These are phyloP conservation scores for Astrothelium subdiscretum DNA, from an alignment of 495 filamentous ascomycete genomes.

Conservation along the genomic window DNA sequence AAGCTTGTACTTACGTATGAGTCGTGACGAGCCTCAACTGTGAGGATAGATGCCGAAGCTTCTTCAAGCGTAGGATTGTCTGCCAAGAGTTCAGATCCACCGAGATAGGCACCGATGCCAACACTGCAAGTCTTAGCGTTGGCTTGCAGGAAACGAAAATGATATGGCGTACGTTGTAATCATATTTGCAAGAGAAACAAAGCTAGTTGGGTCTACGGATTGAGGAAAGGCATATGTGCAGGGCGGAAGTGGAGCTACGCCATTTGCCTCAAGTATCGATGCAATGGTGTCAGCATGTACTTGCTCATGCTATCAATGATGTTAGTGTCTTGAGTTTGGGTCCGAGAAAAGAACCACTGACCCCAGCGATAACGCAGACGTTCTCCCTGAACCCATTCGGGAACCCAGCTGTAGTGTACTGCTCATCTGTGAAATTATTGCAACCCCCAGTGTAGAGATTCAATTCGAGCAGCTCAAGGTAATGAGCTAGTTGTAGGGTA, in stretches of 20 bases:
- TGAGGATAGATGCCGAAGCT: slow-evolving; percentile 1
- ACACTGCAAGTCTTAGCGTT: slow-evolving; percentile 1
- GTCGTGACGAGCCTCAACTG: slow-evolving; percentile 1
- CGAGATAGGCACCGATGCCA: slow-evolving; percentile 25
- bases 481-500: slow-evolving; percentile 19
- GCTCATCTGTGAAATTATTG: slow-evolving; percentile 18
- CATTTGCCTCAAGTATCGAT: slow-evolving; percentile 7
- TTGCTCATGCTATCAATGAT: slow-evolving; percentile 14
- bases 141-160: not conserved
- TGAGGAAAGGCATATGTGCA: slow-evolving; percentile 6
- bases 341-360: not conserved
- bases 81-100: slow-evolving; percentile 6
- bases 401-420: slow-evolving; percentile 20
- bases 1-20: not conserved
- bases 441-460: slow-evolving; percentile 19
- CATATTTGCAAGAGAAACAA: slow-evolving; percentile 8
- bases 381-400: slow-evolving; percentile 23
- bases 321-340: not conserved
- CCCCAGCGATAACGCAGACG: slow-evolving; percentile 20
- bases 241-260: not conserved
- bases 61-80: slow-evolving; percentile 1
- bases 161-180: slow-evolving; percentile 11
- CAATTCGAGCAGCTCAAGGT: slow-evolving; percentile 22
- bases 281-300: slow-evolving; percentile 17
- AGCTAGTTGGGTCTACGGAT: slow-evolving; percentile 2